Evolutionary conservation across 305 asterid species (phyloP).

Genomic region (Salvia sclarea): DNA sequence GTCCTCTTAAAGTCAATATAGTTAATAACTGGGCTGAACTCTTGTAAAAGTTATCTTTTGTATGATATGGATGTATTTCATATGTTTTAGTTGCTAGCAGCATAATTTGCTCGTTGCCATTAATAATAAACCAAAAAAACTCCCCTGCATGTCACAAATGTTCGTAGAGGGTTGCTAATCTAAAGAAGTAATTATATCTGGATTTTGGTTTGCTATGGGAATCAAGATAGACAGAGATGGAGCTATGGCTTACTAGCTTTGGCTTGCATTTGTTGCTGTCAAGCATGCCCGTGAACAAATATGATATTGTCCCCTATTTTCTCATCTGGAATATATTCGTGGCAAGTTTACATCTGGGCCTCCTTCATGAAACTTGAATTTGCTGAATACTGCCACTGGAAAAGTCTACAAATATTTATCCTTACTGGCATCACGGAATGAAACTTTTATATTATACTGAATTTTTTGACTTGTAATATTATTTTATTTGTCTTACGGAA

Average conservation of each 20-base stretch:
- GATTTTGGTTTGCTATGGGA: constrained; percentile 7
- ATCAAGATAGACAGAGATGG: constrained; percentile 17
- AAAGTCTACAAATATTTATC: not conserved
- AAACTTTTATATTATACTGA: too few relatives aligned
- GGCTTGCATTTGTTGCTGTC: constrained; percentile 2
- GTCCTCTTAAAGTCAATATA: constrained; percentile 13
- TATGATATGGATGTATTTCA: constrained; percentile 11
- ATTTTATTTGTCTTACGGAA: constrained; percentile 40
- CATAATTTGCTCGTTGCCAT: constrained; percentile 1
- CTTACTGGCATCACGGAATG: not conserved
- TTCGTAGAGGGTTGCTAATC: constrained; percentile 5
- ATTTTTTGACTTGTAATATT: constrained; percentile 23
- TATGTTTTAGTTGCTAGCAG: constrained; percentile 6
- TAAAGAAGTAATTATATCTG: not conserved
- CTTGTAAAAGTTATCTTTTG: not conserved
- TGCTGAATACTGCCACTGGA: not conserved
- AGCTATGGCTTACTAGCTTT: not conserved
- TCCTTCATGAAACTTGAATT: not conserved
- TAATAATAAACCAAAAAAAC: constrained; percentile 1
- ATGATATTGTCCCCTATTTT: not conserved
- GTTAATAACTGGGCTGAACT: constrained; percentile 1
- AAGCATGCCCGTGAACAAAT: constrained; percentile 4
- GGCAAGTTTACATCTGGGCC: not conserved
- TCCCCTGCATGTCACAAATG: not conserved
- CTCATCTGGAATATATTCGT: not conserved